phyloP scores from a whole-genome alignment of 306 rosid species.

The Lathyrus aphaca region DNA sequence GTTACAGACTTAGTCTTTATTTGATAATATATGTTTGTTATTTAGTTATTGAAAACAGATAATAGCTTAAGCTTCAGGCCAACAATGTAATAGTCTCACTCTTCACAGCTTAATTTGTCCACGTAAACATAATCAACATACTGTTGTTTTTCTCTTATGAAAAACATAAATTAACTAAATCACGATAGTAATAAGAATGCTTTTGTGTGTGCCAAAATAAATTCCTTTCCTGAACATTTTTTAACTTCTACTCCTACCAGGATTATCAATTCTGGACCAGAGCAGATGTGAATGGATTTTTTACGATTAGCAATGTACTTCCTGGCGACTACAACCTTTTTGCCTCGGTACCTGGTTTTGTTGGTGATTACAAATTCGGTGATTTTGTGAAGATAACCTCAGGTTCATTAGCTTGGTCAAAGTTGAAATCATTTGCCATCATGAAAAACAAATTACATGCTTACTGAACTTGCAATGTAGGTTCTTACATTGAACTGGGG shows the following conservation, averaged over 20 bases:
- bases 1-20: constrained; percentile 15
- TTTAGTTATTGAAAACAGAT: constrained; percentile 17
- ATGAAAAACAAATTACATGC: constrained; percentile 19
- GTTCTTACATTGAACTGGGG: constrained; percentile 60
- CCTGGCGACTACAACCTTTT: constrained; percentile 69
- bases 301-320: constrained; percentile 54
- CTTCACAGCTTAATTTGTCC: constrained; percentile 13
- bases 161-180: constrained; percentile 17
- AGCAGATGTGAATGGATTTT: constrained; percentile 67
- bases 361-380: constrained; percentile 67
- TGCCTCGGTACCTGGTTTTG: constrained; percentile 79
- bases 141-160: constrained; percentile 26
- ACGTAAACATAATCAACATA: constrained; percentile 4
- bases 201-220: constrained; percentile 1
- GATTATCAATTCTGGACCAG: constrained; percentile 89
- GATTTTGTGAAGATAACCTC: constrained; percentile 54
- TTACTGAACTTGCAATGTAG: constrained; percentile 45
- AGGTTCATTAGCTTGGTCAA: constrained; percentile 53
- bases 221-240: constrained; percentile 10
- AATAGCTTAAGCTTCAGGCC: constrained; percentile 11
- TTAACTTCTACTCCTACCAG: constrained; percentile 48
- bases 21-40: constrained; percentile 1
- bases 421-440: constrained; percentile 32
- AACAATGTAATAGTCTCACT: constrained; percentile 12
- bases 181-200: constrained; percentile 26